Percentiles rank a stretch among this genome's conserved stretches.
Conservation (phyloP, 1,284 basidiomycete species). For the Meira nashicola region DNA sequence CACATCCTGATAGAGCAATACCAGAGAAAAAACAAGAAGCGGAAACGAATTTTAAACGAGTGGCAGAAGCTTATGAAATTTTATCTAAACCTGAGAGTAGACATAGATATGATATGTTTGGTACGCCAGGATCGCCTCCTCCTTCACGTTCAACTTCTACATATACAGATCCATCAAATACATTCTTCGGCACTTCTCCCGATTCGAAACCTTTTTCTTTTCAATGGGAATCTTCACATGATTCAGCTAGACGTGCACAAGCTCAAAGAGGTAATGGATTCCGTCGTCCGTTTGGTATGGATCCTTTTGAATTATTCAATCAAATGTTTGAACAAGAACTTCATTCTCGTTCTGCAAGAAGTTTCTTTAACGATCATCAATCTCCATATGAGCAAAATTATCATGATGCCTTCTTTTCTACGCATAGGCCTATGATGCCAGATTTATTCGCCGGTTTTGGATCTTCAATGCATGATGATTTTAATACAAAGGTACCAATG, state of each 20-base stretch:
- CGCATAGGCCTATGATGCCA: slow-evolving; percentile 18
- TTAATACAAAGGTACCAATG: neutral
- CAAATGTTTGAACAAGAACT: slow-evolving; percentile 34
- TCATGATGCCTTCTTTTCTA: slow-evolving; percentile 32
- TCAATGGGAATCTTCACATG: slow-evolving; percentile 44
- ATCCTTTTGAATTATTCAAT: slow-evolving; percentile 48
- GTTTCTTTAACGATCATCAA: neutral
- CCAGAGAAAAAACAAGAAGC: slow-evolving; percentile 36
- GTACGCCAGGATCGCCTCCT: slow-evolving; percentile 6
- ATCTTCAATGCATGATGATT: neutral
- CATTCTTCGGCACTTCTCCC: slow-evolving; percentile 30
- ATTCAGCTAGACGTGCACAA: slow-evolving; percentile 42
- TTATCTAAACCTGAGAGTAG: slow-evolving; percentile 33
- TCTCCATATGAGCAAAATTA: no score
- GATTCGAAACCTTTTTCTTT: slow-evolving; percentile 37
- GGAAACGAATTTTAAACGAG: slow-evolving; percentile 36
- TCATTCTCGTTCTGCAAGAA: neutral
- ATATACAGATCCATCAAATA: neutral
- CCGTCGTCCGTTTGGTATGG: slow-evolving; percentile 32
- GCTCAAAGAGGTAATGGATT: slow-evolving; percentile 18
- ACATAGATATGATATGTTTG: slow-evolving; percentile 34
- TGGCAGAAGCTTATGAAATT: slow-evolving; percentile 47
- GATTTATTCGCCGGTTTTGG: slow-evolving; percentile 1
- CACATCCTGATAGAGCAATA: slow-evolving; percentile 41
- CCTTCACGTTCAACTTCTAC: neutral